Evolutionary conservation across 495 filamentous ascomycete genomes (phyloP), one percentile per base, ranked within the genome.

Genomic region (Zalerion maritima): DNA sequence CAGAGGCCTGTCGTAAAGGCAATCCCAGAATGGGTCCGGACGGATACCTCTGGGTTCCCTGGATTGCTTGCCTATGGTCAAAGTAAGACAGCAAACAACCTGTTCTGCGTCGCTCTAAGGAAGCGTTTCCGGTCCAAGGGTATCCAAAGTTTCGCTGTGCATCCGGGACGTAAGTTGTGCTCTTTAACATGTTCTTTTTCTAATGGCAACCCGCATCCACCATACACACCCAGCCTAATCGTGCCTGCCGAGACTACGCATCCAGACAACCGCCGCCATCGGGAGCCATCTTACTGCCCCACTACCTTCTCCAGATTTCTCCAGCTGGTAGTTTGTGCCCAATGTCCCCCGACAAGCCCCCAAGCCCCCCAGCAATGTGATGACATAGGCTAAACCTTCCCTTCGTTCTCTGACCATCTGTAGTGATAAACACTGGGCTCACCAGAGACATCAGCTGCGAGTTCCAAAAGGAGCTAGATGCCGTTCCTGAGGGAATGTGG

Each of bases 101-200:
- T 32, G 2, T 31, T 24, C 8, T 15, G 36, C 26, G 32, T 24
- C 15, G 28, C 41, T 17, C 24, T 33, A 21, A 23, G 20, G 16
- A 28, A 32, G 21, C 28, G 34, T 20, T 21, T 37, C 16, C 26
- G 24, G 29, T 18, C 25, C 19, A 32, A 34, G 11, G 36, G 30
- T 18, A 34, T 35, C 15, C 15, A 32, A 25, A 38, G 23, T 26
- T 38, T 25, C 29, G 26, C 19, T 17, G 28, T 43, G 34, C 27
- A 47, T 36, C 43, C 37, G 24, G 20, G 34, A 10, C 27, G 32
- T 40, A 36, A 18, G 36, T 27, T 18, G 28, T 30, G 13, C 21
- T 25, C 35, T 24, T 8, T 18, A 28, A 26, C 25, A 24, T 35
- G 28, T 3, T 32, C 26, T n/a, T n/a, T n/a, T n/a, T n/a, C n/a